Base-by-base conservation (phyloP, 2,329 filamentous ascomycete genomes). In the Myrmaecium sp. region DNA sequence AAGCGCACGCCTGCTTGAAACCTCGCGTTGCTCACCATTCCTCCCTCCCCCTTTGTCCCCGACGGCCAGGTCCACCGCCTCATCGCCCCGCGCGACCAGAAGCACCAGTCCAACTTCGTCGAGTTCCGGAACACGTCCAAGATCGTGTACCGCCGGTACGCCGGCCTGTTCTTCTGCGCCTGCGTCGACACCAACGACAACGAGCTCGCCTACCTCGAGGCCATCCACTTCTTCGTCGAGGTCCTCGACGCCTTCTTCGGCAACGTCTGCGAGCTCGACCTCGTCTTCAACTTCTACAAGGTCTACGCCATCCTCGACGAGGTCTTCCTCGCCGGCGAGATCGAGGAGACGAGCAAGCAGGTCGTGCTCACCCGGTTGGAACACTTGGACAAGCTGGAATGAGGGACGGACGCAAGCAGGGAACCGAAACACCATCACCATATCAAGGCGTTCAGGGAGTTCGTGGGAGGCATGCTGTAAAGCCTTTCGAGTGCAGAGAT, bases 71-170 rank as follows among this genome's bases (percentile, higher is more conserved):
- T 95, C 43, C 89, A 98, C 65, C 84, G 89, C 36, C 82, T 98
- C 40, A 86, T 98, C 34, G 89, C 89, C 0, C 89, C 89, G 5
- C 80, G 89, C 48, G 89, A 98, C 57, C 89, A 98, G 52, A 98
- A 98, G 52, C 93, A 98, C 64, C 89, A 98, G 54, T 93, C 83
- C 58, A 98, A 98, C 62, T 98, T 98, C 47, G 89, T 98, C 65
- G 89, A 98, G 43, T 74, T 74, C 60, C 78, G 81, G 39, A 80
- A 83, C 57, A 83, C 54, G 40, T 55, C 86, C 51, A 95, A 94
- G 62, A 79, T 98, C 43, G 82, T 98, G 28, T 98, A 98, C 62
- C 77, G 91, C 23, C 79, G 89, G 35, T 98, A 98, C 57, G 89
- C 89, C 0, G 89, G 89, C 1, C 72, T 98, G 32, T 98, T 98